Evolutionary conservation across 2,329 filamentous ascomycete species (phyloP), one percentile per base, ranked within the genome.

Genomic region (Aspergillus pseudotamarii): DNA sequence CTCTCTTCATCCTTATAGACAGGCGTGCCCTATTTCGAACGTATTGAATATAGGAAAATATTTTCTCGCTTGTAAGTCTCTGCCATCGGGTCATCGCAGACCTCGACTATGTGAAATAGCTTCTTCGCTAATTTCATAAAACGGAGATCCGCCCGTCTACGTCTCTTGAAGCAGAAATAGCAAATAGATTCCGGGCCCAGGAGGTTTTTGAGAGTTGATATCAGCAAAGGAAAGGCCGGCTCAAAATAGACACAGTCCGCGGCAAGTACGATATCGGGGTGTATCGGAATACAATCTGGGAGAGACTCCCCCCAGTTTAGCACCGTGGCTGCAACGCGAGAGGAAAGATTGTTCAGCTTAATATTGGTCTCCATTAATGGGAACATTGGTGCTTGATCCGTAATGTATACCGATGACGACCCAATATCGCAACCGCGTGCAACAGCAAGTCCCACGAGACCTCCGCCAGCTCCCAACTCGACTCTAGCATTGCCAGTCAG

Each of bases 221-320:
- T 85, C 54, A 99, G 85, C 38, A 97, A 83, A 34, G 94, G 94
- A 74, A 98, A 98, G 1, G 95, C 92, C 3, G 94, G 93, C 78
- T 98, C 95, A 77, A 96, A 96, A 82, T 98, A 99, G 56, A 97
- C 93, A 79, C 94, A 98, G 78, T 98, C 95, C 46, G 94, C 94
- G 4, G 95, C 95, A n/a, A 98, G 85, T 61, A 99, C 89, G 60
- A 97, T 83, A 71, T 94, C 88, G 21, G 93, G 92, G 83, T 82
- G 60, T 83, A 67, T 59, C 26, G 77, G 78, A 38, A 80, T 75
- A 38, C 57, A 82, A 66, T 61, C 70, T 59, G 62, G 78, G 60
- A 64, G 80, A 75, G 81, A 72, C 36, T 79, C 73, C 21, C 84
- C 85, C 94, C 94, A 97, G 76, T 97, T 91, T 68, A 97, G 85